These are phyloP conservation scores for Cercospora brassicicola DNA, from an alignment of 2,329 filamentous ascomycete species.

Conservation along the genomic window DNA sequence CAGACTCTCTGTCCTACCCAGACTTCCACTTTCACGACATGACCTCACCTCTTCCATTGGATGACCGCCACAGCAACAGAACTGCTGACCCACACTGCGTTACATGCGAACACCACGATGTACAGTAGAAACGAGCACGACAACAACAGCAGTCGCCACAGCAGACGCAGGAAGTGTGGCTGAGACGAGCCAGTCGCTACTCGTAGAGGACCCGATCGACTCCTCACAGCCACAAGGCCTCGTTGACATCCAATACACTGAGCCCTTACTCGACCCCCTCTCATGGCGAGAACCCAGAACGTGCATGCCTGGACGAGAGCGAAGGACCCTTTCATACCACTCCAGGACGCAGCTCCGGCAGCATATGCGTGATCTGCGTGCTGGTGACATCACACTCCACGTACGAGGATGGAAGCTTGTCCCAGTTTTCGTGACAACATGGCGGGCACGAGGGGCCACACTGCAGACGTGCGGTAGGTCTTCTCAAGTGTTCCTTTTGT, in stretches of 20 bases:
- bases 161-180: neutral
- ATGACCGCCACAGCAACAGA: neutral
- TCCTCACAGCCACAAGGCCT: neutral
- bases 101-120: neutral
- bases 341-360: constrained; percentile 4
- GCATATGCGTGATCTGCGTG: constrained; percentile 9
- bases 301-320: neutral
- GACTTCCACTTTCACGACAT: neutral
- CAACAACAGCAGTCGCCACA: neutral
- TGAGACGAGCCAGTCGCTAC: neutral
- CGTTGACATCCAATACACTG: neutral
- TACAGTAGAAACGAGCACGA: neutral
- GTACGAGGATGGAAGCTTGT: constrained; percentile 15
- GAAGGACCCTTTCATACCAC: neutral
- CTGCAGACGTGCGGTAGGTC: constrained; percentile 1
- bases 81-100: neutral
- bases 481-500: neutral
- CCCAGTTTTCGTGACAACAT: constrained; percentile 15
- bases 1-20: neutral
- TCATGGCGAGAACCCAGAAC: neutral
- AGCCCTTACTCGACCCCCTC: neutral
- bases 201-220: neutral
- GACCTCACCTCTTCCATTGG: neutral
- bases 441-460: constrained; percentile 10
- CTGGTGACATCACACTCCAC: constrained; percentile 12